These are phyloP conservation scores for Russula brevipes DNA, from an alignment of 768 basidiomycete genomes.

Conservation along the genomic window DNA sequence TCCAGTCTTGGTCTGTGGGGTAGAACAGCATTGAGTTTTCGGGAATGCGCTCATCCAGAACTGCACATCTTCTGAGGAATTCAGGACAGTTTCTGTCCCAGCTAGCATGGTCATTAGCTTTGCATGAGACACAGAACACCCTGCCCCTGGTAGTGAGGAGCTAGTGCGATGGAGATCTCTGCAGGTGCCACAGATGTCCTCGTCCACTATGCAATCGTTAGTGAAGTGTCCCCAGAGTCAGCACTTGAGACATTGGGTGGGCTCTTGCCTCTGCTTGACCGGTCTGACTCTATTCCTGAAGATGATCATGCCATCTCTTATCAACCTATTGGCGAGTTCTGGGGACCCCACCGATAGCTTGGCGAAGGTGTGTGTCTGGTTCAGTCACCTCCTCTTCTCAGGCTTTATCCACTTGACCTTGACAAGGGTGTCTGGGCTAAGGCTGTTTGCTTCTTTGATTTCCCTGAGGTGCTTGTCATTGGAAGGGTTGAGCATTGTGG, in stretches of 20 bases:
- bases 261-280: not conserved
- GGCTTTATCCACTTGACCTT: no score
- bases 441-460: not conserved
- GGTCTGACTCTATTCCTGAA: not conserved
- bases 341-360: not conserved
- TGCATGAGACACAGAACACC: not conserved
- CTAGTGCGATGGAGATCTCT: constrained; percentile 20
- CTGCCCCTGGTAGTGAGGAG: not conserved
- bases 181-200: not conserved
- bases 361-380: not conserved
- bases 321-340: no score
- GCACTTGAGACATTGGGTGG: not conserved
- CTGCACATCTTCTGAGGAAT: not conserved
- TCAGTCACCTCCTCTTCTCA: not conserved
- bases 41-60: constrained; percentile 5
- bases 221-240: not conserved
- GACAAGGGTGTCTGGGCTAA: not conserved
- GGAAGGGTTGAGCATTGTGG: no score
- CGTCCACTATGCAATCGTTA: not conserved
- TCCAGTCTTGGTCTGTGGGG: constrained; percentile 26
- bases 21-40: constrained; percentile 26
- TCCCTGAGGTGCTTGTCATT: not conserved
- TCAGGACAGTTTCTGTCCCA: constrained; percentile 10
- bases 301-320: no score
- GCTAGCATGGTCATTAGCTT: not conserved